Evolutionary conservation across 495 filamentous ascomycete species (phyloP).

Genomic region (Aspergillus panamensis): DNA sequence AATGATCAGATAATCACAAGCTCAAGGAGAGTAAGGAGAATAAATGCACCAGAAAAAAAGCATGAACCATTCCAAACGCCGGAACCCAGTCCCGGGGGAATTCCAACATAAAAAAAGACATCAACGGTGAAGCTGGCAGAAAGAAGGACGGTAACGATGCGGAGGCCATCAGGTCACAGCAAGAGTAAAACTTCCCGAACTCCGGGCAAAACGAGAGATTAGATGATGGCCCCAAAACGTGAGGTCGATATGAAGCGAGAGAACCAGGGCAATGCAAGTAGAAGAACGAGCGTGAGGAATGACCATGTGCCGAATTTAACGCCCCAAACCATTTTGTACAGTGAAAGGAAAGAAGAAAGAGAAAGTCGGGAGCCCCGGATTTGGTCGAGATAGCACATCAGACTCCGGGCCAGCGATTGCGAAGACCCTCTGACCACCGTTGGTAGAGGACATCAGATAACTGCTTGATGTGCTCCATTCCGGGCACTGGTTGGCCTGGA

Average conservation of each 20-base stretch:
- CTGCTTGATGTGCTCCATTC: constrained; percentile 89
- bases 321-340: constrained; percentile 18
- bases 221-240: neutral
- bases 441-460: constrained; percentile 86
- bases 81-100: constrained; percentile 14
- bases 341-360: constrained; percentile 10
- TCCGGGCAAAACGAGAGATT: neutral
- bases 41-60: constrained; percentile 16
- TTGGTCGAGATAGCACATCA: constrained; percentile 23
- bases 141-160: neutral
- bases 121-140: neutral
- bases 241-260: constrained; percentile 9
- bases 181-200: neutral
- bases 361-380: neutral
- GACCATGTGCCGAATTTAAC: constrained; percentile 8
- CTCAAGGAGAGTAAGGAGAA: constrained; percentile 3
- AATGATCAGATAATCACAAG: constrained; percentile 16
- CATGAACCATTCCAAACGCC: constrained; percentile 9
- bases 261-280: constrained; percentile 12
- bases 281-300: constrained; percentile 10
- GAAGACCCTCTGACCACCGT: constrained; percentile 83
- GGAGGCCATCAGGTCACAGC: neutral
- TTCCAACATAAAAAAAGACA: neutral
- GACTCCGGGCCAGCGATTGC: constrained; percentile 67
- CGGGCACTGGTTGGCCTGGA: constrained; percentile 53